These are phyloP conservation scores for Morella rubra DNA, from an alignment of 306 rosid genomes.

Conservation along the genomic window DNA sequence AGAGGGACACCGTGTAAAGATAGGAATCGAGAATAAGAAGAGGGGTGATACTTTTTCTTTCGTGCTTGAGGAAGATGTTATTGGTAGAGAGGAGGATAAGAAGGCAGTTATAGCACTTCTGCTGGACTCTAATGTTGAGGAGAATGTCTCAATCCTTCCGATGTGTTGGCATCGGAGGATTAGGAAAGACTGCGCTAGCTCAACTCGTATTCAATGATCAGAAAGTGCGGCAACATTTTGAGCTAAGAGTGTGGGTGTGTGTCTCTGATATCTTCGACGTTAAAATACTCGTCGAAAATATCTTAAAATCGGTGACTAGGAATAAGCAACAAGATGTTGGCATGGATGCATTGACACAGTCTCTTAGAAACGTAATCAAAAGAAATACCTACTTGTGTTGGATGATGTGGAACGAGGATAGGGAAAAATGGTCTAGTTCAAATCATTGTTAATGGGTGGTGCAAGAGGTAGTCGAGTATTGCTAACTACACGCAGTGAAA, in stretches of 20 bases:
- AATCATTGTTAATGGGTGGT: background rate
- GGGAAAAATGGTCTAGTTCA: background rate
- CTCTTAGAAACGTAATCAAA: no score
- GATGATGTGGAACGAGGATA: no score
- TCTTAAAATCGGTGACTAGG: no score
- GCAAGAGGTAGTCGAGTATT: constrained; percentile 15
- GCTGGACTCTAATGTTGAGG: background rate
- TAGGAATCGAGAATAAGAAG: background rate
- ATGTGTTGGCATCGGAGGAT: no score
- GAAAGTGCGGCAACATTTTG: background rate
- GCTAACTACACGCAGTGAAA: constrained; percentile 3
- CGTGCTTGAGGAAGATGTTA: background rate
- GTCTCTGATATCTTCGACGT: background rate
- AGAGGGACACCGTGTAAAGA: no score
- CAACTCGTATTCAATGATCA: background rate
- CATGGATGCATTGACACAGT: no score
- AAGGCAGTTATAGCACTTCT: background rate
- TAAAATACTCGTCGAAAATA: no score
- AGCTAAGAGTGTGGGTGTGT: constrained; percentile 10
- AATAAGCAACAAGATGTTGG: no score
- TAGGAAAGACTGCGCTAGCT: background rate
- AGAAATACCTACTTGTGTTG: no score
- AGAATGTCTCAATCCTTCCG: no score
- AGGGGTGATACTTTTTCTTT: constrained; percentile 8
- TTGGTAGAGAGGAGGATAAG: constrained; percentile 23